Evolutionary conservation across 192 early-diverging fungal species (phyloP).

Genomic region (Coemansia sp.): DNA sequence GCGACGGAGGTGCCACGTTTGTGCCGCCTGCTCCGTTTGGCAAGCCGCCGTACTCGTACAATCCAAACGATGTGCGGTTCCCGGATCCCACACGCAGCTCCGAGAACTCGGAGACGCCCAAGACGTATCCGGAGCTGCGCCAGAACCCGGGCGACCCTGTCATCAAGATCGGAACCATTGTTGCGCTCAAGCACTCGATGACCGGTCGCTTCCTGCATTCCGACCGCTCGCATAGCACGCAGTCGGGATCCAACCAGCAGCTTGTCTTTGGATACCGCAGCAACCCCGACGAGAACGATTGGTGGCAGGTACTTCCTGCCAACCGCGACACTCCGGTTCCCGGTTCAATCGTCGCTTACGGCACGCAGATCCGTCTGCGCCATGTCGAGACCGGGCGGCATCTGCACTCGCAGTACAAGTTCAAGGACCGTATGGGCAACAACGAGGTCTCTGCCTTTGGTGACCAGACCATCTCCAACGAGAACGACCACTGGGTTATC

Average conservation of each 20-base stretch:
- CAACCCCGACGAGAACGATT: constrained; percentile 40
- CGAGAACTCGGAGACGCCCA: constrained; percentile 35
- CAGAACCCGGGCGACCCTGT: constrained; percentile 37
- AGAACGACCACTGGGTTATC: constrained; percentile 62
- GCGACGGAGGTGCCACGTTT: constrained; percentile 21
- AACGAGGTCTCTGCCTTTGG: constrained; percentile 61
- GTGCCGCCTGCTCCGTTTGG: constrained; percentile 40
- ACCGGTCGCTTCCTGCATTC: constrained; percentile 59
- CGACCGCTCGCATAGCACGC: constrained; percentile 44
- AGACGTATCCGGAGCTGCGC: constrained; percentile 44
- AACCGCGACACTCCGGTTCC: constrained; percentile 39
- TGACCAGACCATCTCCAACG: constrained; percentile 49
- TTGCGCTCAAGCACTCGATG: constrained; percentile 60
- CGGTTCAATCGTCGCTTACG: constrained; percentile 52
- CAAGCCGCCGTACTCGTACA: constrained; percentile 30
- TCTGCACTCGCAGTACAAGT: constrained; percentile 59
- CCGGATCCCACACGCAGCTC: constrained; percentile 47
- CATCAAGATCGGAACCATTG: constrained; percentile 53
- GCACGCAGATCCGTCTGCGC: constrained; percentile 56
- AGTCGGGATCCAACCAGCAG: constrained; percentile 59
- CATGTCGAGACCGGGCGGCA: constrained; percentile 56
- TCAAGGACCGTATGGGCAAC: constrained; percentile 44
- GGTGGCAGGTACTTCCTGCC: constrained; percentile 60
- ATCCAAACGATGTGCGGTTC: constrained; percentile 28
- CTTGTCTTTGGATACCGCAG: constrained; percentile 54